Evolutionary conservation across 2,329 filamentous ascomycete species (phyloP), one percentile per base, ranked within the genome.

Genomic region (Pseudomassariella vexata): DNA sequence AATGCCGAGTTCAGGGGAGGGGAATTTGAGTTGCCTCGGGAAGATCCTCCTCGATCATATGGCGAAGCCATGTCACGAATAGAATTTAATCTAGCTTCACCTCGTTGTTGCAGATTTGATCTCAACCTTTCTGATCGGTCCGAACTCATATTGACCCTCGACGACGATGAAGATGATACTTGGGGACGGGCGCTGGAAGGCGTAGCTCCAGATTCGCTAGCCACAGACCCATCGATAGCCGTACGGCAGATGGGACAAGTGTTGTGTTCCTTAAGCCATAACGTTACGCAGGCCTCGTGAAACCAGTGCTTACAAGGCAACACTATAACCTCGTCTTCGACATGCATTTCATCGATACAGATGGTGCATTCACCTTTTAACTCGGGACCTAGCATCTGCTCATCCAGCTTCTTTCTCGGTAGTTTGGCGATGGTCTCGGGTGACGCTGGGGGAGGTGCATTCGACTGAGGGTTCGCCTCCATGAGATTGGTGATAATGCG

Each of bases 301-400:
- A 95, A 96, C 86, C 87, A 95, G 52, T 98, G 92, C 37, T 78
- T 82, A 60, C 92, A 98, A 0, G 88, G 88, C 30, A 98, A 60
- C 27, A 81, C 72, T 0, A 84, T 75, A 5, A 90, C 85, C 52
- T 85, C 78, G 19, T 85, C 79, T 9, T 79, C 83, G 21, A 84
- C 52, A 17, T 76, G 70, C 40, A 94, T 81, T 18, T 85, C 76
- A 34, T 95, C 88, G 66, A 96, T 94, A 59, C 92, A 98, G 37
- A 98, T 95, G 21, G 85, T 89, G 56, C 92, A 98, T 51, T 95
- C 89, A 24, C 79, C 82, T 36, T 82, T 85, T 6, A 72, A 73
- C 33, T 78, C 74, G 0, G 63, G 53, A 1, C 68, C 71, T 5
- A 94, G 65, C 73, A 94, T 81, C 24, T 80, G 71, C 36, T 73